Conservation (phyloP, 805 yeast species). For the Candida arabinofermentans region DNA sequence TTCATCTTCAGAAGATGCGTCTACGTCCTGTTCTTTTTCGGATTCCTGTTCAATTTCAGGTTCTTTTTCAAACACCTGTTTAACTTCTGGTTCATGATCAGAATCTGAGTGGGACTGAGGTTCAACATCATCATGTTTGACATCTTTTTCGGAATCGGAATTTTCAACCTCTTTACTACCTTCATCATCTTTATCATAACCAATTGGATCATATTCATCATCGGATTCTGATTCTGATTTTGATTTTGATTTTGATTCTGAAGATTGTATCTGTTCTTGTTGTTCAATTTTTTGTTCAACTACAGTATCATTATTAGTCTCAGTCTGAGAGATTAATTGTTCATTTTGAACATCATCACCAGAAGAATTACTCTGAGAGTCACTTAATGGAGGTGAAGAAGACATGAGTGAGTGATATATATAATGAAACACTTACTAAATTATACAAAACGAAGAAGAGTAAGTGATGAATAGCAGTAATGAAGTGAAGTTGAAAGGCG, state of each 20-base stretch:
- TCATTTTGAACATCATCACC: too few relatives aligned
- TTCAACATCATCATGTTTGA: neutral
- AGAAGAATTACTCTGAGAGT: too few relatives aligned
- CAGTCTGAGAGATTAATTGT: too few relatives aligned
- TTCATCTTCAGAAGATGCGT: conserved; percentile 6
- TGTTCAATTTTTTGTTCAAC: too few relatives aligned
- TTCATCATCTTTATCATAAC: conserved; percentile 1
- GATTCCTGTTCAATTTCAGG: neutral
- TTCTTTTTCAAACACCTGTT: neutral
- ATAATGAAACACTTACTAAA: too few relatives aligned
- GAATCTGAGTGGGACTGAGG: conserved; percentile 1
- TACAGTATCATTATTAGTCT: too few relatives aligned
- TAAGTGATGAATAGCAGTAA: too few relatives aligned
- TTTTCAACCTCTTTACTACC: conserved; percentile 12
- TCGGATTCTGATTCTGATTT: conserved; percentile 1
- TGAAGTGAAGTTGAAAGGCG: too few relatives aligned
- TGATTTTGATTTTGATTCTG: neutral
- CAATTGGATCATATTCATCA: conserved; percentile 16
- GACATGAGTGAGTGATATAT: too few relatives aligned
- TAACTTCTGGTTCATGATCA: conserved; percentile 4
- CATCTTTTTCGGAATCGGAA: conserved; percentile 1
- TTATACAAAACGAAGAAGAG: too few relatives aligned
- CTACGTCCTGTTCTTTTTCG: too few relatives aligned
- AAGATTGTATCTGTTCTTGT: neutral
- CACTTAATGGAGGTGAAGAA: too few relatives aligned